phyloP scores from a whole-genome alignment of 2,329 filamentous ascomycete species.

The Venturiaceae sp. region DNA sequence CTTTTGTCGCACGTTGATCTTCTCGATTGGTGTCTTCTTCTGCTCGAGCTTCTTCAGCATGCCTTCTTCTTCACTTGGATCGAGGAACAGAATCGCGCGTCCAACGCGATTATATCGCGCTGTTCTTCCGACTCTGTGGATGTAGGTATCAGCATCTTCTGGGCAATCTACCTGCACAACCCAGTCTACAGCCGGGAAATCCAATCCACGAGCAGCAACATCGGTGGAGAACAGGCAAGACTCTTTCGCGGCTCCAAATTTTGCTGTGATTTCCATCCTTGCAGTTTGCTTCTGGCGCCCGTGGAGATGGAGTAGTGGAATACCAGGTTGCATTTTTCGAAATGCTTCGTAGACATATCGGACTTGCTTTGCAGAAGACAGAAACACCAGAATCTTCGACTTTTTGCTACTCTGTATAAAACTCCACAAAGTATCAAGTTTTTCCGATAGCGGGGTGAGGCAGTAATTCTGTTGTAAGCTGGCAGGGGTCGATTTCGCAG shows the following conservation, averaged over 20 bases:
- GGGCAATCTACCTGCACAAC: constrained; percentile 98
- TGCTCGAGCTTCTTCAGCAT: constrained; percentile 78
- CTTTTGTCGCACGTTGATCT: constrained; percentile 77
- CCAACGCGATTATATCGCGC: constrained; percentile 88
- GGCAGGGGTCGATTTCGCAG: constrained; percentile 68
- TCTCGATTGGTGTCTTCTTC: constrained; percentile 82
- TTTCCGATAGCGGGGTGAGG: constrained; percentile 73
- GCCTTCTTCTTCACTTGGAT: constrained; percentile 85
- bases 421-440: constrained; percentile 84
- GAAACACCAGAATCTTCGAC: constrained; percentile 88
- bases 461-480: constrained; percentile 88
- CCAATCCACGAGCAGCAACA: constrained; percentile 84
- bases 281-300: constrained; percentile 89
- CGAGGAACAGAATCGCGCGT: constrained; percentile 79
- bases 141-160: constrained; percentile 95
- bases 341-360: constrained; percentile 93
- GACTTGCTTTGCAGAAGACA: constrained; percentile 93
- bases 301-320: constrained; percentile 84
- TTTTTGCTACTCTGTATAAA: constrained; percentile 89
- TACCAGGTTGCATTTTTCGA: constrained; percentile 86
- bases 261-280: constrained; percentile 74
- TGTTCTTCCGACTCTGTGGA: constrained; percentile 88
- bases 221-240: constrained; percentile 93
- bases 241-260: constrained; percentile 71
- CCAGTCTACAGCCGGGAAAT: constrained; percentile 96